These are phyloP conservation scores for Sphagnum tenellum DNA, from an alignment of 225 moss, liverwort and hornwort genomes.

Conservation along the genomic window DNA sequence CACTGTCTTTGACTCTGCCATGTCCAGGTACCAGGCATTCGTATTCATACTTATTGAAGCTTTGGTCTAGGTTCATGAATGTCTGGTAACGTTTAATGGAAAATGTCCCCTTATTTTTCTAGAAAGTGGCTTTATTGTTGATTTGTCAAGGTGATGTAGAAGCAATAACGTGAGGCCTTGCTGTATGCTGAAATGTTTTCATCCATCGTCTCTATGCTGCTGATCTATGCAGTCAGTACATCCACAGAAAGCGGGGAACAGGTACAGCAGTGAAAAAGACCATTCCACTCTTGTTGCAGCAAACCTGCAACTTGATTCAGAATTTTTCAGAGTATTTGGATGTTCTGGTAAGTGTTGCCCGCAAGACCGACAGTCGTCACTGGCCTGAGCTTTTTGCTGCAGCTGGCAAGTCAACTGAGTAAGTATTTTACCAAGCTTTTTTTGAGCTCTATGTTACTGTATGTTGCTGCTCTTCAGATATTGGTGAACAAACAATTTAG, in stretches of 20 bases:
- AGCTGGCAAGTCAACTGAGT: constrained; percentile 91
- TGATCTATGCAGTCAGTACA: constrained; percentile 65
- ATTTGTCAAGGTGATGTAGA: no score
- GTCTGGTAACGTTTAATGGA: no score
- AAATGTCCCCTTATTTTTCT: no score
- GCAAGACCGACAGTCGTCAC: constrained; percentile 94
- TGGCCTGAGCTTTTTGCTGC: constrained; percentile 94
- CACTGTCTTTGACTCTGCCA: constrained; percentile 92
- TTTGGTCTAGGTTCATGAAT: no score
- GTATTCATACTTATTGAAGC: no score
- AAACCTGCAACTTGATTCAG: constrained; percentile 80
- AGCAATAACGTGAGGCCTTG: no score
- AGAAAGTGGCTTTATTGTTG: no score
- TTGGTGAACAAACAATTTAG: no score
- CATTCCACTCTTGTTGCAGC: constrained; percentile 69
- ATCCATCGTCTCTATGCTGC: no score
- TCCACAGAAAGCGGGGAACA: constrained; percentile 74
- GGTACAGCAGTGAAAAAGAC: constrained; percentile 52
- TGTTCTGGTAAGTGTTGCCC: constrained; percentile 94
- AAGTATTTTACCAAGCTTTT: constrained; percentile 10
- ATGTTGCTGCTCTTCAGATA: no score
- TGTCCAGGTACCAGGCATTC: constrained; percentile 53
- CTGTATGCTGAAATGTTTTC: no score
- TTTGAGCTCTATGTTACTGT: no score
- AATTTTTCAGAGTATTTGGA: constrained; percentile 91